Base-by-base conservation (phyloP, 257 asterid genomes). In the Hygrophila difformis region DNA sequence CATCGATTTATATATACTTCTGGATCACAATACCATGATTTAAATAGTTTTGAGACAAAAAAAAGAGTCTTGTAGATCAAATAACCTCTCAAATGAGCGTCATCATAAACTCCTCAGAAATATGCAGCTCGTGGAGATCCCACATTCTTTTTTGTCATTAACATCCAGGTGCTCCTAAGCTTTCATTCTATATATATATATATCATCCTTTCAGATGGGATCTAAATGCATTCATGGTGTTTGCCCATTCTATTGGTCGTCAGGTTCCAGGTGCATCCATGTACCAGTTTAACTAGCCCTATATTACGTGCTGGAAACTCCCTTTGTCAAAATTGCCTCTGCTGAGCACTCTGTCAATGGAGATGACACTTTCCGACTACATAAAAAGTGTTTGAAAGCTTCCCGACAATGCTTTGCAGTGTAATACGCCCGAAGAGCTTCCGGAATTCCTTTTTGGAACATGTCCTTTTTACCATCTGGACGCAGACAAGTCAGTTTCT, bases 391-490 rank as follows among this genome's bases (percentile, higher is more conserved):
- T n/a, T n/a, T n/a, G n/a, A n/a, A n/a, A n/a, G n/a, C n/a, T n/a
- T n/a, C n/a, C n/a, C n/a, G n/a, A n/a, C n/a, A n/a, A 26, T 26
- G 31, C 6, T 9, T 71, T 50, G 61, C 58, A 77, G 88, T 82
- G 63, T 6, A 61, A 77, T 56, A 72, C 84, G 2, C 57, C 55
- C 18, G 93, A 84, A 49, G 94, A 84, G 70, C 78, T 84, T 40
- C 94, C 93, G 1, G 94, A 84, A 53, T 37, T 64, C 51, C 83
- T 79, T 36, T 72, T 79, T 0, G 94, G 94, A 34, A 84, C 94
- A 5, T 84, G 88, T 52, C 84, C 85, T 40, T 67, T 84, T 11
- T 72, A 79, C 52, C 77, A 68, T 61, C 67, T 84, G 8, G 88
- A 84, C 23, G 74, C 48, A 5, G 29, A 72, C 3, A 80, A 84